These are phyloP conservation scores for Cyclocybe aegerita DNA, from an alignment of 768 basidiomycete genomes.

Conservation along the genomic window DNA sequence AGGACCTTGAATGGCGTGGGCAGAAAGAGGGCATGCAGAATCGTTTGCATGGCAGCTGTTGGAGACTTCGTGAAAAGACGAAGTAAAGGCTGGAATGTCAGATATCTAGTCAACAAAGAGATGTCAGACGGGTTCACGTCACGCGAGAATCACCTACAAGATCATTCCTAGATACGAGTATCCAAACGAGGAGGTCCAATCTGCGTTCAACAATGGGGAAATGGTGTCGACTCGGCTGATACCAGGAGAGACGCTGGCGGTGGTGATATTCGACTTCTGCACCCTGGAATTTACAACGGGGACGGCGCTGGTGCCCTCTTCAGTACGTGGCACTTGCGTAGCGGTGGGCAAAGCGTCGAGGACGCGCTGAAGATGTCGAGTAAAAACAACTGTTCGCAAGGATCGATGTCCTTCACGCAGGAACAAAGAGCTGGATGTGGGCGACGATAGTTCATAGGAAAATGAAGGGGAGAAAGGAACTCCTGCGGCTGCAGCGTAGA, in stretches of 20 bases:
- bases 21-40: conserved; percentile 81
- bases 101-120: conserved; percentile 45
- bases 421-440: conserved; percentile 34
- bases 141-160: conserved; percentile 39
- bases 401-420: conserved; percentile 66
- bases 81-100: conserved; percentile 65
- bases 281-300: conserved; percentile 33
- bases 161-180: conserved; percentile 44
- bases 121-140: conserved; percentile 19
- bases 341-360: conserved; percentile 74
- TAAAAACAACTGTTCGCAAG: conserved; percentile 60
- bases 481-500: conserved; percentile 79
- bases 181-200: conserved; percentile 34
- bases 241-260: conserved; percentile 74
- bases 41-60: conserved; percentile 60
- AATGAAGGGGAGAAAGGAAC: conserved; percentile 24
- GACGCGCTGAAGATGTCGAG: conserved; percentile 80
- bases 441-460: conserved; percentile 12
- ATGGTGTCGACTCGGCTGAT: conserved; percentile 72
- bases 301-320: conserved; percentile 31
- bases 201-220: conserved; percentile 51
- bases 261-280: conserved; percentile 73
- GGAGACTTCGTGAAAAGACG: conserved; percentile 72
- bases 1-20: conserved; percentile 74
- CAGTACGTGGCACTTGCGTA: conserved; percentile 49